Conservation (phyloP, 2,329 filamentous ascomycete species). For the Truncatella angustata region DNA sequence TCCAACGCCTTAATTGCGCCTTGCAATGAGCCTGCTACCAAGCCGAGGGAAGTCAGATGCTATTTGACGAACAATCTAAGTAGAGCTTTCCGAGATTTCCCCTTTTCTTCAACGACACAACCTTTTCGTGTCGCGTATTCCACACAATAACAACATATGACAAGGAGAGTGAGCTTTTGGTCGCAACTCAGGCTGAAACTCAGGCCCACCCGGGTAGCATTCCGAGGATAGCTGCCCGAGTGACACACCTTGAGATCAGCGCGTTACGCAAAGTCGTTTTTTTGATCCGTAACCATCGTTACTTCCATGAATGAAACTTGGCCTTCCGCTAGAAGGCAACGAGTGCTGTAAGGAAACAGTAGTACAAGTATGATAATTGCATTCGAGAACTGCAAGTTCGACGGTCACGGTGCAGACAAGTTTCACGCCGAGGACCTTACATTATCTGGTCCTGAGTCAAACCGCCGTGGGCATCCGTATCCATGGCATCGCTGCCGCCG, state of each 20-base stretch:
- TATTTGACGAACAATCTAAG: constrained; percentile 42
- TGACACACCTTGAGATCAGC: too few species aligned
- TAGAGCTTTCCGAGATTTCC: constrained; percentile 29
- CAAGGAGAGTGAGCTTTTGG: not conserved
- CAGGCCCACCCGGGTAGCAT: too few species aligned
- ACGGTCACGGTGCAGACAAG: not conserved
- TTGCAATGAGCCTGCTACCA: constrained; percentile 24
- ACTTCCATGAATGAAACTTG: not conserved
- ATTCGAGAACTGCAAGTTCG: too few species aligned
- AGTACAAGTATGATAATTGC: constrained; percentile 8
- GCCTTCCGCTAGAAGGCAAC: not conserved
- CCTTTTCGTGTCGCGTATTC: constrained; percentile 1
- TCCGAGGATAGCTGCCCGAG: too few species aligned
- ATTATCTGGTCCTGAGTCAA: constrained; percentile 99
- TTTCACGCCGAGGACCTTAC: constrained; percentile 47
- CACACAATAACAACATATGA: not conserved
- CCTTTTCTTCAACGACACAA: constrained; percentile 20
- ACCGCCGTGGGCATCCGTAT: constrained; percentile 71
- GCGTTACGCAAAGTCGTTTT: too few species aligned
- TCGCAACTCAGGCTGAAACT: not conserved
- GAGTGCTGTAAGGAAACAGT: constrained; percentile 4
- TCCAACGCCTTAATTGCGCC: constrained; percentile 16
- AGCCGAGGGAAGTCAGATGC: constrained; percentile 36
- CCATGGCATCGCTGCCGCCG: constrained; percentile 70
- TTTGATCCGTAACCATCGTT: too few species aligned